phyloP scores from a whole-genome alignment of 495 filamentous ascomycete species.

The Daldinia bambusicola region DNA sequence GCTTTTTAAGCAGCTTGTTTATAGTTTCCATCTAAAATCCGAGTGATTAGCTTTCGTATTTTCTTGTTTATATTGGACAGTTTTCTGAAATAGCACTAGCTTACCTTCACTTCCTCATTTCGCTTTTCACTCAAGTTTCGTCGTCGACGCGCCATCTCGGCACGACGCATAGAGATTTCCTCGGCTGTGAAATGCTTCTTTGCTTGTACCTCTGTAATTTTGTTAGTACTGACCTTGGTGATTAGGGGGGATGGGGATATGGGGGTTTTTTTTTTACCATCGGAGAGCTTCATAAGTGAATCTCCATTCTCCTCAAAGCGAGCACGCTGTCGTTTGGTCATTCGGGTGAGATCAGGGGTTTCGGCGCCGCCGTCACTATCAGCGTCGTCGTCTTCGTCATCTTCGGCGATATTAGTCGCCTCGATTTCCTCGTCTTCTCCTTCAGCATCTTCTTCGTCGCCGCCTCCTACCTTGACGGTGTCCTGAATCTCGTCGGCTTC shows the following conservation, averaged over 20 bases:
- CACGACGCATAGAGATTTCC: slow-evolving; percentile 92
- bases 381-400: slow-evolving; percentile 71
- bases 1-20: slow-evolving; percentile 95
- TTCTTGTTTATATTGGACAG: neutral
- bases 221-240: slow-evolving; percentile 16
- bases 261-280: slow-evolving; percentile 54
- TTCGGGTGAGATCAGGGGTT: slow-evolving; percentile 81
- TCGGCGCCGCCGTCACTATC: slow-evolving; percentile 74
- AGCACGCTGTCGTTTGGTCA: slow-evolving; percentile 88
- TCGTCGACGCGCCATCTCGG: slow-evolving; percentile 93
- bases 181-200: slow-evolving; percentile 94
- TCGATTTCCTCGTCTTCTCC: slow-evolving; percentile 72
- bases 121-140: slow-evolving; percentile 98
- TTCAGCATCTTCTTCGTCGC: slow-evolving; percentile 63
- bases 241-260: neutral
- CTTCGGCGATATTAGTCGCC: slow-evolving; percentile 63
- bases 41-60: slow-evolving; percentile 9
- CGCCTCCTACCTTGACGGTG: slow-evolving; percentile 52
- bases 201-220: slow-evolving; percentile 79
- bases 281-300: slow-evolving; percentile 79
- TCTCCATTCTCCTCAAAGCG: slow-evolving; percentile 70
- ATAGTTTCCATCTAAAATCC: slow-evolving; percentile 89
- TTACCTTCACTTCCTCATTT: slow-evolving; percentile 97
- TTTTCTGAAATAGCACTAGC: slow-evolving; percentile 1
- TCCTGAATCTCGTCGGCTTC: slow-evolving; percentile 63